Evolutionary conservation across 306 rosid species (phyloP).

Genomic region (Cicer judaicum): DNA sequence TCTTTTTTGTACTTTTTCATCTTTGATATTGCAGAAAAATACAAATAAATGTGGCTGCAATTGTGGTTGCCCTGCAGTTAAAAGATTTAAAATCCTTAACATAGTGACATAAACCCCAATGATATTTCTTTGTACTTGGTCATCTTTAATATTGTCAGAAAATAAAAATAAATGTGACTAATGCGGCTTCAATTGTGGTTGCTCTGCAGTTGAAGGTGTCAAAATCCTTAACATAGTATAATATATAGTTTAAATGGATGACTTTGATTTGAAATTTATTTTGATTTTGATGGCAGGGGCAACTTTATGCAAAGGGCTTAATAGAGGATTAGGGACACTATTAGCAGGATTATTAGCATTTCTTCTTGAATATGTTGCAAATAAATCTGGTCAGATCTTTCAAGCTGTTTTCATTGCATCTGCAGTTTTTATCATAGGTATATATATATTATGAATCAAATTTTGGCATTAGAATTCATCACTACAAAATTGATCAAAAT

Average conservation of each 20-base stretch:
- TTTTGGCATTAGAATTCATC: no score
- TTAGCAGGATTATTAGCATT: constrained; percentile 77
- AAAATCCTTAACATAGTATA: not conserved
- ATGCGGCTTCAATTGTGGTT: not conserved
- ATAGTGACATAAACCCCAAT: not conserved
- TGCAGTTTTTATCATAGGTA: constrained; percentile 71
- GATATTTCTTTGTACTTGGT: not conserved
- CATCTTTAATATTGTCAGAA: not conserved
- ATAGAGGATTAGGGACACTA: constrained; percentile 88
- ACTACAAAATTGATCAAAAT: no score
- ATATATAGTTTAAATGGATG: not conserved
- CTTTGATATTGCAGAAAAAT: not conserved
- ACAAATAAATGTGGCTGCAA: not conserved
- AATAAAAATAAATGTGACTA: not conserved
- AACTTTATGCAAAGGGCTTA: constrained; percentile 88
- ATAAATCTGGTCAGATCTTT: constrained; percentile 48
- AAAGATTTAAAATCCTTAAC: not conserved
- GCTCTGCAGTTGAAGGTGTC: not conserved
- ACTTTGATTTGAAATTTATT: not conserved
- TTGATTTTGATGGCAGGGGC: constrained; percentile 63
- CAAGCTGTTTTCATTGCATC: constrained; percentile 69
- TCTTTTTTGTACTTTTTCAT: not conserved
- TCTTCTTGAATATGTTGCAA: constrained; percentile 61
- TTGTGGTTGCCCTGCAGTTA: not conserved
- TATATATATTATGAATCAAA: no score